phyloP scores from a whole-genome alignment of 345 rosid genomes.

The Citrus reticulata region DNA sequence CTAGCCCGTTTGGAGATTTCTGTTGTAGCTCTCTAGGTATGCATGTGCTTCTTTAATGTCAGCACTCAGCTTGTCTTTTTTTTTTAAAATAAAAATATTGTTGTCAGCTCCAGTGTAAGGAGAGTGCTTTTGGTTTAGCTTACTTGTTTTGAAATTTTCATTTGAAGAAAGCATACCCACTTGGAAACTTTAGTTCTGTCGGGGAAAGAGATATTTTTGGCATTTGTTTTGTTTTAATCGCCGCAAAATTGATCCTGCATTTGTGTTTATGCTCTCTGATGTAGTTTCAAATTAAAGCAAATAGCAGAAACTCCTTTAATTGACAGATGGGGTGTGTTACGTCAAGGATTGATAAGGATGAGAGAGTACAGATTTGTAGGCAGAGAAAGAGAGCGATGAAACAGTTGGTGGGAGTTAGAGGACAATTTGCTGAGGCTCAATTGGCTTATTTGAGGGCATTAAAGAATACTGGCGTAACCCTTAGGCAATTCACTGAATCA shows the following conservation, averaged over 20 bases:
- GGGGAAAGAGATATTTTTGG: background rate
- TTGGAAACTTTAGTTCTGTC: background rate
- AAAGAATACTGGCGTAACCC: conserved; percentile 85
- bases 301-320: background rate
- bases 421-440: conserved; percentile 79
- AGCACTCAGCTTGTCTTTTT: background rate
- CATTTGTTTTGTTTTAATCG: background rate
- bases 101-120: background rate
- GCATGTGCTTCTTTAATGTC: background rate
- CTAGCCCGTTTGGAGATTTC: background rate
- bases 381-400: conserved; percentile 87
- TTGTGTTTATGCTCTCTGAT: background rate
- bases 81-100: background rate
- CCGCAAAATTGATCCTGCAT: conserved; percentile 5
- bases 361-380: conserved; percentile 63
- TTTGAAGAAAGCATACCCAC: background rate
- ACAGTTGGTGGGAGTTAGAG: conserved; percentile 56
- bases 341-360: conserved; percentile 79
- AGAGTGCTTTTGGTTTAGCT: background rate
- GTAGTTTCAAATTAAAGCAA: conserved; percentile 3
- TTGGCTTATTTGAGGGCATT: conserved; percentile 72
- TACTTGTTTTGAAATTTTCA: background rate
- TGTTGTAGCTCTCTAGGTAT: background rate
- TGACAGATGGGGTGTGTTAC: conserved; percentile 81
- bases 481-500: conserved; percentile 88